Base-by-base conservation (phyloP, 2,329 filamentous ascomycete genomes). In the Phaeosphaeria sp. region DNA sequence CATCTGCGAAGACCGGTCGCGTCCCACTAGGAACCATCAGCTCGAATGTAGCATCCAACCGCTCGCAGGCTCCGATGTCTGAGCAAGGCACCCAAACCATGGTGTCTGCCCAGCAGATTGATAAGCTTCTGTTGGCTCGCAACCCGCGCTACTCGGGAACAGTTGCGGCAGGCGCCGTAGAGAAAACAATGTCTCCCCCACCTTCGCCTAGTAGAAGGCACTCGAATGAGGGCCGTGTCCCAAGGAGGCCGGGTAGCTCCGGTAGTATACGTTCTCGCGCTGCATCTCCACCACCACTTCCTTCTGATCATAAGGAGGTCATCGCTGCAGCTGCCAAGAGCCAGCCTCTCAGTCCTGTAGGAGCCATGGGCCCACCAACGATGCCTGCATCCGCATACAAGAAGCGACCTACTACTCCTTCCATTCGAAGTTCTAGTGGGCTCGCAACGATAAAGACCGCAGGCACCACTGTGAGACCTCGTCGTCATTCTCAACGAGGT, bases 1-100 rank as follows among this genome's bases (percentile, higher is more conserved):
- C 50, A 23, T 36, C 46, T 11, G 65, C 56, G 46, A 58, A 53
- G 33, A 65, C 69, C 22, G 61, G 39, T 7, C 68, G 69, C 20
- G 54, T 61, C n/a, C 67, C 73, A 21, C 60, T 77, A 23, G 52
- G 56, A 30, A 55, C 67, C 18, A 64, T 74, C 50, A 62, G 63
- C 46, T 54, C 65, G 21, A 75, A 76, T 52, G 52, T 51, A 1
- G 47, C 61, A 10, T 62, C 64, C 21, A 67, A 74, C 72, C 21
- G 60, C 18, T 42, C 75, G 79, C 54, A 54, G 42, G 58, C 57
- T 11, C 44, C 59, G 20, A 89, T 84, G 59, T 80, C 83, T 20
- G 92, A 96, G 68, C 89, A 90, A 64, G 86, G 89, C 52, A 90
- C 90, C 15, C 94, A 97, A 78, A 97, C 93, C 22, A 84, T 89